These are phyloP conservation scores for Euphorbia tirucalli DNA, from an alignment of 345 rosid genomes.

Conservation along the genomic window DNA sequence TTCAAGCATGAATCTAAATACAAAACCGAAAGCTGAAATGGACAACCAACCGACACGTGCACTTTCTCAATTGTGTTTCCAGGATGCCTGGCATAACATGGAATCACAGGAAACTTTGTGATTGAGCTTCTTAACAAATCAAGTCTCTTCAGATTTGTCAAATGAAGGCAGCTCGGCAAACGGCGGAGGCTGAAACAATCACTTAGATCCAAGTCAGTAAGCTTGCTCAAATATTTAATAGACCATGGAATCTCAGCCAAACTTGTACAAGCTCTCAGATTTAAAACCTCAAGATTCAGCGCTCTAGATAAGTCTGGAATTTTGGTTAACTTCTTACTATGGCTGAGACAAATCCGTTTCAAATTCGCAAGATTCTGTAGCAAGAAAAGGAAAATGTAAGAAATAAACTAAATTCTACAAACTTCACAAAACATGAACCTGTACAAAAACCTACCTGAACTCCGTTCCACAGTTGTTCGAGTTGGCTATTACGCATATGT, in stretches of 20 bases:
- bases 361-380: constrained; percentile 13
- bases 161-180: not conserved
- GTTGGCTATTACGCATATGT: not conserved
- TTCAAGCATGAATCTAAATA: not conserved
- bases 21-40: not conserved
- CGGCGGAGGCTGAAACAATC: not conserved
- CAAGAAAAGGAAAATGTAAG: not conserved
- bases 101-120: not conserved
- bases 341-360: not conserved
- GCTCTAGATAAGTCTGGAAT: constrained; percentile 9
- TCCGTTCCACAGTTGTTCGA: not conserved
- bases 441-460: not conserved
- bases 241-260: not conserved
- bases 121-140: not conserved
- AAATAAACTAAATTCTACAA: not conserved
- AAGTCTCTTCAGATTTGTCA: not conserved
- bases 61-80: not conserved
- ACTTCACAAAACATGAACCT: not conserved
- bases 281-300: not conserved
- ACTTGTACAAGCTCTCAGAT: not conserved
- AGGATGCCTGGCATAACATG: not conserved
- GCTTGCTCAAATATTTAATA: not conserved
- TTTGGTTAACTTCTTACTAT: not conserved
- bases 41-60: not conserved
- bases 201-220: not conserved